Evolutionary conservation across 2,329 filamentous ascomycete species (phyloP), one percentile per base, ranked within the genome.

Genomic region (Pseudogymnoascus sp.): DNA sequence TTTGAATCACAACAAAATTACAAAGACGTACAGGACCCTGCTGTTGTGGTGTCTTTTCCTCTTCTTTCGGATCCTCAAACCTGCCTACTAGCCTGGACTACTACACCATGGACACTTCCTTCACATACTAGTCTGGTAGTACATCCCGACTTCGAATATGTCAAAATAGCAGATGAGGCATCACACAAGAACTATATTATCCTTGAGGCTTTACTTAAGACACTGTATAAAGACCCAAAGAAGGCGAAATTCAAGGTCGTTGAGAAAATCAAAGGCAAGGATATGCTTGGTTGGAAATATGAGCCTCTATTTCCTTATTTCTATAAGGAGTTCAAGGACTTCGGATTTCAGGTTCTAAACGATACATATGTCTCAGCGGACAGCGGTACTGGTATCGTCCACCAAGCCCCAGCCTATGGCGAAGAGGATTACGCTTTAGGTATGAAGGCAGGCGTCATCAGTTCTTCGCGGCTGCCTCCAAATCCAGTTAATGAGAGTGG

Each of bases 1-100:
- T 95, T 96, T 69, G 93, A 97, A 75, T 88, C 92, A 44, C 89
- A 92, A 68, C 91, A 97, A 72, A 96, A 97, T 74, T 96, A 97
- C 76, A 91, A 95, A 75, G 90, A 95, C 69, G 88, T 93, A 2
- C 91, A 90, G 63, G 93, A 97, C 68, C 93, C 93, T 5, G 91
- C 93, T 31, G 81, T 97, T 35, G 89, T 96, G 15, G 87, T 97
- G 17, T 85, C 89, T 0, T 97, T 97, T 72, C 92, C 93, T 8
- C 81, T 97, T 2, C 71, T 92, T 17, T 83, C 89, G 37, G 89
- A 94, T 64, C 84, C 89, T 2, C 83, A 87, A 65, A 91, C 89
- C 15, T 82, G 80, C 66, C 79, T 96, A 60, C 79, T 97, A 39
- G 90, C 90, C 47, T 96, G 91, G 90, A 96, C 92, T 5, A 95